Conservation (phyloP, 1,139 yeast genomes). For the Yamadazyma dushanensis region DNA sequence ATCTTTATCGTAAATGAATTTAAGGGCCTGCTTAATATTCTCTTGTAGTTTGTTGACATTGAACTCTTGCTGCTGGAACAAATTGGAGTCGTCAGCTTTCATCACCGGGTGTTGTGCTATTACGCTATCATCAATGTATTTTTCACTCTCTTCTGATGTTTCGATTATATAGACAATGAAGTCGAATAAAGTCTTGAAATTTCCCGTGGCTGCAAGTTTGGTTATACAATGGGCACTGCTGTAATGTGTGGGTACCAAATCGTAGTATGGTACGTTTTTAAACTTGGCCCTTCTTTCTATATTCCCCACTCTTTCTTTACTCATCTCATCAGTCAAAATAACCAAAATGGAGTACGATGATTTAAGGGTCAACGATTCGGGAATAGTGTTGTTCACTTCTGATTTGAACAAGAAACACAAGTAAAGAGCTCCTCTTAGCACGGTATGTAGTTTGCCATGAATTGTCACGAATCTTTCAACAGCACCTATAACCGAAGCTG, state of each 20-base stretch:
- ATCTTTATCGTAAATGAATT: conserved; percentile 15
- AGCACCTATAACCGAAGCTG: conserved; percentile 24
- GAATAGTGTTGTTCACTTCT: conserved; percentile 24
- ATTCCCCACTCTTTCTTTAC: conserved; percentile 12
- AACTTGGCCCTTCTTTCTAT: conserved; percentile 18
- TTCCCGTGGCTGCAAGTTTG: conserved; percentile 14
- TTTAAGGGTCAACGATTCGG: conserved; percentile 29
- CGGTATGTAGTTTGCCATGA: conserved; percentile 23
- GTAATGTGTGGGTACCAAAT: conserved; percentile 11
- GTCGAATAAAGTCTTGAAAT: conserved; percentile 12
- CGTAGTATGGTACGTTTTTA: conserved; percentile 19
- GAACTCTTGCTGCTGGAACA: conserved; percentile 23
- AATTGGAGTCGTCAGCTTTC: conserved; percentile 27
- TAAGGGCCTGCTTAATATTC: conserved; percentile 17
- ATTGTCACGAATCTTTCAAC: conserved; percentile 30
- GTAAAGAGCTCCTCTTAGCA: conserved; percentile 25
- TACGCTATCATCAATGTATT: conserved; percentile 17
- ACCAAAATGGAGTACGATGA: conserved; percentile 27
- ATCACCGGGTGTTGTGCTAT: conserved; percentile 21
- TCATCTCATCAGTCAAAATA: conserved; percentile 12
- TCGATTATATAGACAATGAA: conserved; percentile 15
- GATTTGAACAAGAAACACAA: conserved; percentile 23
- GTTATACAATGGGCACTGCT: conserved; percentile 8
- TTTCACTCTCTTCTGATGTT: conserved; percentile 7
- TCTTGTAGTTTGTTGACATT: conserved; percentile 18